phyloP scores from a whole-genome alignment of 2,329 filamentous ascomycete genomes.

The Fusarium temperatum region DNA sequence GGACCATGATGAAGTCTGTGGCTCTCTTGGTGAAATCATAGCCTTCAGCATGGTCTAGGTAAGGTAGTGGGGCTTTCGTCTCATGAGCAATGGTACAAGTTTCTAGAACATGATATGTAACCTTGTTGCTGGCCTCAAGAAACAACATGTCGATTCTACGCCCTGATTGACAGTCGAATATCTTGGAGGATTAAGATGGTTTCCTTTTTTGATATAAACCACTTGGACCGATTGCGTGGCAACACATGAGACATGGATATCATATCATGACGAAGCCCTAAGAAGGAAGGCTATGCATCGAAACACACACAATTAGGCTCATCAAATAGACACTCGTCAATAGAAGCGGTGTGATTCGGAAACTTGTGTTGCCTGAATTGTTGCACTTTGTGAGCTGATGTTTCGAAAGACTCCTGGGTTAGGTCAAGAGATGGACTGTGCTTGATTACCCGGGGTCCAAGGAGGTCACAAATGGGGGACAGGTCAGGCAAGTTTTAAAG shows the following conservation, averaged over 20 bases:
- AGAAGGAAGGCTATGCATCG: background rate
- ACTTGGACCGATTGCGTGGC: slow-evolving; percentile 19
- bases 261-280: background rate
- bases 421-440: slow-evolving; percentile 27
- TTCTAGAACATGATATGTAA: background rate
- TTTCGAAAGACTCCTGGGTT: slow-evolving; percentile 21
- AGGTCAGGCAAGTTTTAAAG: slow-evolving; percentile 9
- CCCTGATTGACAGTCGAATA: background rate
- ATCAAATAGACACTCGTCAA: background rate
- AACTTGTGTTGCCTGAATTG: slow-evolving; percentile 3
- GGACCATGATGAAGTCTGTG: background rate
- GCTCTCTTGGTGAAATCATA: background rate
- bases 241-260: slow-evolving; percentile 27
- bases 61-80: background rate
- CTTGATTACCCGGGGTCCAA: slow-evolving; percentile 21
- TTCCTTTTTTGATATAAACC: background rate
- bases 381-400: slow-evolving; percentile 21
- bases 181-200: background rate
- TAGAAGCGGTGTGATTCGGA: slow-evolving; percentile 26
- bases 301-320: slow-evolving; percentile 6
- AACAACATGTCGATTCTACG: background rate
- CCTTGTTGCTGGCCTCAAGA: background rate
- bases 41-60: background rate
- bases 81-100: background rate
- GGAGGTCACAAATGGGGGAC: slow-evolving; percentile 8